Base-by-base conservation (phyloP, 2,329 filamentous ascomycete genomes). In the Capronia epimyces region DNA sequence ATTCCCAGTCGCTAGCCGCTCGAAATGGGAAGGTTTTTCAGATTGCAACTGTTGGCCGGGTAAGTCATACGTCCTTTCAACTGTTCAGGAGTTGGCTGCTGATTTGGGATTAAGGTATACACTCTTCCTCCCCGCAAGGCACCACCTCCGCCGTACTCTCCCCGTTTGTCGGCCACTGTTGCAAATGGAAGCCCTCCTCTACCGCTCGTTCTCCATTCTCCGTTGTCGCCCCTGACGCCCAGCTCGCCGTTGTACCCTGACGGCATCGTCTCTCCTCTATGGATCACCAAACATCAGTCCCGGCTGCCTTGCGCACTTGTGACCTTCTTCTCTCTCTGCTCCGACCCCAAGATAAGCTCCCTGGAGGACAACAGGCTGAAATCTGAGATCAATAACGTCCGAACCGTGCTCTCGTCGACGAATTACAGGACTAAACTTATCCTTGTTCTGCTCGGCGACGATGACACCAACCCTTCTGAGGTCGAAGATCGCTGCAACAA, bases 281-380 rank as follows among this genome's bases (percentile, higher is more conserved):
- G 91, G 91, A 75, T 95, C 48, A 80, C 81, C 53, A 98, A 97
- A 67, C 91, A 97, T 66, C 90, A 95, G 64, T 75, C 86, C 45
- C 75, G 89, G 15, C 77, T 97, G 18, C 91, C 91, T 1, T 86
- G 88, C 55, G 78, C 88, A 21, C 84, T 88, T 60, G 68, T 95
- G 25, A 86, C 84, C 58, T 93, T 94, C 70, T 95, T 94, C 65
- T 77, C 79, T 29, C 80, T 96, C 50, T 81, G 80, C 3, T 79
- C 83, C 18, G 86, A 94, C 62, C 74, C 81, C 1, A 84, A 80
- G n/a, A 79, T 84, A 52, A 83, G 84, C 47, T 87, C 83, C 3
- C 70, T 89, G n/a, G 79, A 86, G 57, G 91, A 97, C 66, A 93
- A 93, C 65, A 83, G 87, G 64, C 76, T 96, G 37, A 95, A 95